These are phyloP conservation scores for Neurospora sp. DNA, from an alignment of 495 filamentous ascomycete species.

Conservation along the genomic window DNA sequence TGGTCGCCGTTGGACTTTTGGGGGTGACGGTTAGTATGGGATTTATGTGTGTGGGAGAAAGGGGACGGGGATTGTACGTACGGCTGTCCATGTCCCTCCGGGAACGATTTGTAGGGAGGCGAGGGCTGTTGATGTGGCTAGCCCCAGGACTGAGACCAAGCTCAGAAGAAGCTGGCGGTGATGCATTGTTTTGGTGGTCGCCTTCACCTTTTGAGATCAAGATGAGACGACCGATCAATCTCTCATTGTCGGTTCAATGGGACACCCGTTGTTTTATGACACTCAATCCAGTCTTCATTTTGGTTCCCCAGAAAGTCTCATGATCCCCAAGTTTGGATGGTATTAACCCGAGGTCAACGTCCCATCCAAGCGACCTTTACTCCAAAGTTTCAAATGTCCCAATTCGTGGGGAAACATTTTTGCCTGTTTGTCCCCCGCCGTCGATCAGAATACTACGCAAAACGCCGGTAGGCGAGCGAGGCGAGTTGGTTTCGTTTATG, in stretches of 20 bases:
- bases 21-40: not conserved
- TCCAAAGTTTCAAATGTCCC: not conserved
- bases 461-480: not conserved
- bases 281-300: not conserved
- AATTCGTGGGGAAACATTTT: not conserved
- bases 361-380: not conserved
- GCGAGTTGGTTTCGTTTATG: not conserved
- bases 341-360: not conserved
- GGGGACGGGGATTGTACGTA: conserved; percentile 6
- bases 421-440: not conserved
- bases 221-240: not conserved
- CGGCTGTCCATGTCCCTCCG: conserved; percentile 41
- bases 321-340: not conserved
- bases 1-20: conserved; percentile 41
- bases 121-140: not conserved
- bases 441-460: not conserved
- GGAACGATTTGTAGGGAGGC: conserved; percentile 33
- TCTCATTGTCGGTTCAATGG: not conserved
- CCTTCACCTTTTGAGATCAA: too few relatives aligned
- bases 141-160: not conserved
- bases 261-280: not conserved
- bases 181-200: not conserved
- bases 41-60: not conserved
- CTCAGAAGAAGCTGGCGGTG: not conserved
- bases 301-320: not conserved